Evolutionary conservation across 225 moss, liverwort and hornwort species (phyloP).

Genomic region (Pseudisothecium myosuroides): DNA sequence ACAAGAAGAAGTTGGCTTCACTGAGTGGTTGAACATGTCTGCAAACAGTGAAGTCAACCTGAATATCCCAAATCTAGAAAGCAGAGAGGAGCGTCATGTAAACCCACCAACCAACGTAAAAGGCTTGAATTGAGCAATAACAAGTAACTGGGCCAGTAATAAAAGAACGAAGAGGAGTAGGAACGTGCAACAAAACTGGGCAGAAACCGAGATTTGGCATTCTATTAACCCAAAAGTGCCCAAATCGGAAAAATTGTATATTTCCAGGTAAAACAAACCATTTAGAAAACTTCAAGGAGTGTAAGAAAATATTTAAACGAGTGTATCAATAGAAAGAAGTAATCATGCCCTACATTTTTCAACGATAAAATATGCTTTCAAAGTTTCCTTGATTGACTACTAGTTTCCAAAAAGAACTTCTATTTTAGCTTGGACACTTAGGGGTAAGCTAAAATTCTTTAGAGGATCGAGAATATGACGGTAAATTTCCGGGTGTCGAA

Average conservation of each 20-base stretch:
- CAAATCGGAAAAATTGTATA: not conserved
- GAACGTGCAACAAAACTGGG: not conserved
- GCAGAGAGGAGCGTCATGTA: not conserved
- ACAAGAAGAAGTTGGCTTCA: conserved; percentile 64
- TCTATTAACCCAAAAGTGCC: not conserved
- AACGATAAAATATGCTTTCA: not conserved
- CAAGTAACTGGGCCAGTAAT: not conserved
- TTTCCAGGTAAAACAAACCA: not conserved
- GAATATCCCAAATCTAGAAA: not conserved
- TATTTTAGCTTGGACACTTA: not conserved
- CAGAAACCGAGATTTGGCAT: not conserved
- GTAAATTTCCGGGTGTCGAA: not conserved
- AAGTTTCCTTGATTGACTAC: not conserved
- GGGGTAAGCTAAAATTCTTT: not conserved
- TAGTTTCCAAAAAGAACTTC: not conserved
- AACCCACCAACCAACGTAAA: not conserved
- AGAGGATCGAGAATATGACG: not conserved
- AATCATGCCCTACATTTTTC: not conserved
- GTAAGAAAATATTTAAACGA: not conserved
- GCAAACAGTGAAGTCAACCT: not conserved
- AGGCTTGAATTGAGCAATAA: not conserved
- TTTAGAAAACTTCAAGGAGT: not conserved
- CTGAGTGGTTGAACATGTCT: conserved; percentile 97
- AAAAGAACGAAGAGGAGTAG: not conserved
- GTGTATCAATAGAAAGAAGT: not conserved